phyloP scores from a whole-genome alignment of 2,329 filamentous ascomycete species.

The Colletotrichum tabaci region DNA sequence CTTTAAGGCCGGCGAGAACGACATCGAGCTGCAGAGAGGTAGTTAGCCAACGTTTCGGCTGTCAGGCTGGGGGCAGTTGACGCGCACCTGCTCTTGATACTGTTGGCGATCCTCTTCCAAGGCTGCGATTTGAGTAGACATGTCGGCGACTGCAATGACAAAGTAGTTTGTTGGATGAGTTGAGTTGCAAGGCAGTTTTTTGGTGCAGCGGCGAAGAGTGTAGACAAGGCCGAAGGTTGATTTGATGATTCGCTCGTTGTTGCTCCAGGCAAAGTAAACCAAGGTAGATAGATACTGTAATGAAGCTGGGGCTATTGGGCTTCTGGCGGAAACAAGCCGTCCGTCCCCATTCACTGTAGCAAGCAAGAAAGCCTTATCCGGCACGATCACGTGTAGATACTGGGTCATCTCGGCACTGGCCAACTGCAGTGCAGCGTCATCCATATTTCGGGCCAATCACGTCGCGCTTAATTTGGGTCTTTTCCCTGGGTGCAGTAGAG shows the following conservation, averaged over 20 bases:
- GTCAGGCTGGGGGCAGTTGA: background rate
- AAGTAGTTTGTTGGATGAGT: background rate
- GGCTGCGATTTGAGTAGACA: conserved; percentile 54
- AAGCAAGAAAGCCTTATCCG: conserved; percentile 22
- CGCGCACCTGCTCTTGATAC: conserved; percentile 70
- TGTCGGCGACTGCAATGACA: conserved; percentile 23
- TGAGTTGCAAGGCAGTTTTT: background rate
- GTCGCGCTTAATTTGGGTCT: background rate
- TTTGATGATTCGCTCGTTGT: background rate
- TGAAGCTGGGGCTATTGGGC: background rate
- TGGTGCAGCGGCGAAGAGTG: no score
- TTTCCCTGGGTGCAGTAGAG: background rate
- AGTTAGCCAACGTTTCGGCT: conserved; percentile 40
- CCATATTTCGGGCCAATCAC: conserved; percentile 19
- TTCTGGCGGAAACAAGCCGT: conserved; percentile 13
- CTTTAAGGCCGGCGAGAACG: conserved; percentile 81
- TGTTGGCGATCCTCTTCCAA: conserved; percentile 68
- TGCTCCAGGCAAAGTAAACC: background rate
- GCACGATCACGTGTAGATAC: conserved; percentile 29
- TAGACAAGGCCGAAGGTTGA: background rate
- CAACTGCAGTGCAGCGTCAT: conserved; percentile 10
- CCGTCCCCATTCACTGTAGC: background rate
- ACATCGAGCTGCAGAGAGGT: conserved; percentile 76
- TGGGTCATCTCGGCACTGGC: background rate
- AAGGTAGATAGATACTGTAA: background rate